phyloP scores from a whole-genome alignment of 192 early-diverging fungal species.

The Gigaspora rosea region DNA sequence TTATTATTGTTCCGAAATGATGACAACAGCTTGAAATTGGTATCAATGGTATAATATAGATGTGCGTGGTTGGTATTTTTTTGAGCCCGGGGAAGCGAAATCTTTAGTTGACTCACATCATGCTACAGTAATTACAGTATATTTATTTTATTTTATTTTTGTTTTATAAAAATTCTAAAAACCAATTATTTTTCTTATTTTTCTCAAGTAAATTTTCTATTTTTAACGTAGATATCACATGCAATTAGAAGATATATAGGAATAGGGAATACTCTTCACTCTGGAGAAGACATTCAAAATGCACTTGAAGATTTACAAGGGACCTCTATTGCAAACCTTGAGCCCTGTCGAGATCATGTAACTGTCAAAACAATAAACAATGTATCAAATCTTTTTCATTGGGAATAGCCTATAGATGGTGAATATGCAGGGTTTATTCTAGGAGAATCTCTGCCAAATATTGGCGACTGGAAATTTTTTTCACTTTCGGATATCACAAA shows the following conservation, averaged over 20 bases:
- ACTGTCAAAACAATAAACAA: not conserved
- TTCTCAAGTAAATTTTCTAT: not conserved
- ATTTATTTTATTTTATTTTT: not conserved
- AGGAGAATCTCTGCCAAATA: not conserved
- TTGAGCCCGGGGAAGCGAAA: not conserved
- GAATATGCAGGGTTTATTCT: not conserved
- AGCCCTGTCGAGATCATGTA: not conserved
- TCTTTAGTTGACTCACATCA: not conserved
- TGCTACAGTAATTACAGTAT: not conserved
- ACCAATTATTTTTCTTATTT: not conserved
- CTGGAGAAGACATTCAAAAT: slow-evolving; percentile 1
- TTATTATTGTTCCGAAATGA: slow-evolving; percentile 6
- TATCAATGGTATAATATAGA: slow-evolving; percentile 14
- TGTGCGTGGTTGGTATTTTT: slow-evolving; percentile 3
- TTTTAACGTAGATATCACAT: slow-evolving; percentile 4
- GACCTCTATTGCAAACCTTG: slow-evolving; percentile 1
- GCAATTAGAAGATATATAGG: not conserved
- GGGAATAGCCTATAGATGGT: slow-evolving; percentile 2
- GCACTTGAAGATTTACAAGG: not conserved
- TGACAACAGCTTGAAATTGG: not conserved
- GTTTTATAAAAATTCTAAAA: too few relatives aligned
- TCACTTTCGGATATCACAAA: not conserved
- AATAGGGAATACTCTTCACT: not conserved
- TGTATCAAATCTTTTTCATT: slow-evolving; percentile 1
- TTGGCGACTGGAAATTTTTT: not conserved